These are phyloP conservation scores for Lactarius quietus DNA, from an alignment of 768 basidiomycete species.

Conservation along the genomic window DNA sequence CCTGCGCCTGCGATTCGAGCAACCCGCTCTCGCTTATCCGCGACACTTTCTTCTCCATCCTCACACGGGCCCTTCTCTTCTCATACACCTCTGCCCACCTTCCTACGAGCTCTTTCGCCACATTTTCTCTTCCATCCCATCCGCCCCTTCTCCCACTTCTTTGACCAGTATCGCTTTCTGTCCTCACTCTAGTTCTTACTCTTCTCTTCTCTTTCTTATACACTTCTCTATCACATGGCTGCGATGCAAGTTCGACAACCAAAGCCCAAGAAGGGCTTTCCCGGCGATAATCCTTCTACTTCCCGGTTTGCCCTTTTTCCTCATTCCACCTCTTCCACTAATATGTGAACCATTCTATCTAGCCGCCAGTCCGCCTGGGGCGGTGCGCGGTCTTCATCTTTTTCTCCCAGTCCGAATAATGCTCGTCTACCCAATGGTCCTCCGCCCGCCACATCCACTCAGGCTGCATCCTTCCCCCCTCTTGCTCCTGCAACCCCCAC, in stretches of 20 bases:
- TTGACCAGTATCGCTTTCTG: conserved; percentile 26
- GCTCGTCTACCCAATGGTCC: conserved; percentile 44
- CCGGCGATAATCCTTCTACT: conserved; percentile 42
- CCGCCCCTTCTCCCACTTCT: conserved; percentile 14
- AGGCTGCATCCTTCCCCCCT: conserved; percentile 37
- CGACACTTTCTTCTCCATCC: conserved; percentile 20
- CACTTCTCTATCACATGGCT: conserved; percentile 27
- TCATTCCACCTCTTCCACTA: conserved; percentile 22
- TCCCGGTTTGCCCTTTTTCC: conserved; percentile 41
- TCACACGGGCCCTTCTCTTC: conserved; percentile 12
- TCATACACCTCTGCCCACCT: conserved; percentile 16
- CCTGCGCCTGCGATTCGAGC: conserved; percentile 20
- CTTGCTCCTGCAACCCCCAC: conserved; percentile 33
- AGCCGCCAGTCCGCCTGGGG: conserved; percentile 59
- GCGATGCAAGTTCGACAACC: conserved; percentile 44
- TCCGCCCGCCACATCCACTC: conserved; percentile 33
- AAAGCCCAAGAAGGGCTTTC: conserved; percentile 62
- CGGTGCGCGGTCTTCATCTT: conserved; percentile 65
- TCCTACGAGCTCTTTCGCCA: conserved; percentile 19
- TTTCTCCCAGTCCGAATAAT: conserved; percentile 47
- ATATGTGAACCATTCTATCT: neutral
- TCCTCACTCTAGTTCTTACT: conserved; percentile 35
- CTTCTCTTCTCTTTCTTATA: conserved; percentile 33
- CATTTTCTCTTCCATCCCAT: conserved; percentile 10
- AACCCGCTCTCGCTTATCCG: conserved; percentile 18